These are phyloP conservation scores for Monilinia fructigena DNA, from an alignment of 2,329 filamentous ascomycete species.

Conservation along the genomic window DNA sequence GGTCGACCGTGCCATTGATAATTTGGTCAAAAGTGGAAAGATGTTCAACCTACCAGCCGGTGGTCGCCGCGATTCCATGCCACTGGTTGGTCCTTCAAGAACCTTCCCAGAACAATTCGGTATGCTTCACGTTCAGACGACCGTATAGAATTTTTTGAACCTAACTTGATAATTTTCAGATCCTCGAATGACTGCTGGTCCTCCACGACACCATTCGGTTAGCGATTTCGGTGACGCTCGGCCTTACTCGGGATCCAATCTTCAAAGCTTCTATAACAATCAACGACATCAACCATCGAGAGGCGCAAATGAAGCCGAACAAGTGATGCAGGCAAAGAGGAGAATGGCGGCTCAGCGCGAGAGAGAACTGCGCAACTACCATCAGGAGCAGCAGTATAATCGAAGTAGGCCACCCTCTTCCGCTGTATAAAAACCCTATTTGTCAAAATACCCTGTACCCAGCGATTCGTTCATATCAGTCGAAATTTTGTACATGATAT, in stretches of 20 bases:
- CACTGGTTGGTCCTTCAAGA: slow-evolving; percentile 58
- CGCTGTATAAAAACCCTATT: slow-evolving; percentile 55
- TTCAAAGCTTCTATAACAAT: slow-evolving; percentile 90
- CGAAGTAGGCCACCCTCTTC: slow-evolving; percentile 88
- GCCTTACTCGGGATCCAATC: slow-evolving; percentile 70
- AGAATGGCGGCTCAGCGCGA: slow-evolving; percentile 99
- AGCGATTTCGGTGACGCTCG: slow-evolving; percentile 75
- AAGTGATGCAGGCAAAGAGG: slow-evolving; percentile 98
- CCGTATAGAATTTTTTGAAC: neutral
- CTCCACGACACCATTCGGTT: slow-evolving; percentile 77
- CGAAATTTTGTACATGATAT: slow-evolving; percentile 41
- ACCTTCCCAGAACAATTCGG: slow-evolving; percentile 56
- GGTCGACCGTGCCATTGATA: slow-evolving; percentile 93
- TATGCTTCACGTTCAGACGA: slow-evolving; percentile 45
- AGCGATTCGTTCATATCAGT: slow-evolving; percentile 30
- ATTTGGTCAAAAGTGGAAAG: slow-evolving; percentile 95
- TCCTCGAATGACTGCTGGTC: slow-evolving; percentile 62
- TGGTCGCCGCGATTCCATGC: slow-evolving; percentile 79
- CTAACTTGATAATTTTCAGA: slow-evolving; percentile 50
- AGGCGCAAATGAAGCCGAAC: slow-evolving; percentile 86
- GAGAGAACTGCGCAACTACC: slow-evolving; percentile 98
- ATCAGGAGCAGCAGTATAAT: slow-evolving; percentile 99
- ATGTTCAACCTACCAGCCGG: slow-evolving; percentile 61
- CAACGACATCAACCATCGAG: slow-evolving; percentile 87
- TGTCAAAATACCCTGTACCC: slow-evolving; percentile 32